Percentiles rank a stretch among this genome's conserved stretches.
phyloP scores from a whole-genome alignment of 306 rosid species.

The Sechiopsis laciniata region DNA sequence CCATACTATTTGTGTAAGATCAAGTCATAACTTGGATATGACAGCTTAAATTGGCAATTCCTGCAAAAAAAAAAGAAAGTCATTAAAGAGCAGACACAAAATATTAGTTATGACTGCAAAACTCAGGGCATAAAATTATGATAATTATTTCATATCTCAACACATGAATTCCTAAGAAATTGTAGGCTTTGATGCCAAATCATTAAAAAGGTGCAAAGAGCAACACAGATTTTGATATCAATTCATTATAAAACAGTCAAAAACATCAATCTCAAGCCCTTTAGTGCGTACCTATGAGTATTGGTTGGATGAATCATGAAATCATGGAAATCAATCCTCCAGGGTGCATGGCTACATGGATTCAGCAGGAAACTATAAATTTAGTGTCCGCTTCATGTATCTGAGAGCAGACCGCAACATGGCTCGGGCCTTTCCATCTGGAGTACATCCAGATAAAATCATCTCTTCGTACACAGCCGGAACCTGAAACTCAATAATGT shows the following conservation, averaged over 20 bases:
- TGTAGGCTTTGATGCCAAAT: background rate
- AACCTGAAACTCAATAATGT: conserved; percentile 57
- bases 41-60: background rate
- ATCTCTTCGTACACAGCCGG: conserved; percentile 91
- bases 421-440: conserved; percentile 87
- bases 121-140: background rate
- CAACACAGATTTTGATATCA: background rate
- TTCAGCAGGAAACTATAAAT: conserved; percentile 32
- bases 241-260: background rate
- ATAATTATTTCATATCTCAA: background rate
- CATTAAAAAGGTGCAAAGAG: background rate
- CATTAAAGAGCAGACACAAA: conserved; percentile 17
- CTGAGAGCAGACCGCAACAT: conserved; percentile 90
- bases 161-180: background rate
- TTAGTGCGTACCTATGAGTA: conserved; percentile 33
- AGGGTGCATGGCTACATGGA: conserved; percentile 17
- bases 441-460: conserved; percentile 69
- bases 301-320: conserved; percentile 20
- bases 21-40: background rate
- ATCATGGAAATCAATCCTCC: conserved; percentile 9
- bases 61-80: conserved; percentile 21
- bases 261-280: background rate
- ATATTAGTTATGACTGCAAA: background rate
- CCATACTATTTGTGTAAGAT: conserved; percentile 12
- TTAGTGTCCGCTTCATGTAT: conserved; percentile 69